Conservation (phyloP, 2,329 filamentous ascomycete species). For the Nakataea oryzae region DNA sequence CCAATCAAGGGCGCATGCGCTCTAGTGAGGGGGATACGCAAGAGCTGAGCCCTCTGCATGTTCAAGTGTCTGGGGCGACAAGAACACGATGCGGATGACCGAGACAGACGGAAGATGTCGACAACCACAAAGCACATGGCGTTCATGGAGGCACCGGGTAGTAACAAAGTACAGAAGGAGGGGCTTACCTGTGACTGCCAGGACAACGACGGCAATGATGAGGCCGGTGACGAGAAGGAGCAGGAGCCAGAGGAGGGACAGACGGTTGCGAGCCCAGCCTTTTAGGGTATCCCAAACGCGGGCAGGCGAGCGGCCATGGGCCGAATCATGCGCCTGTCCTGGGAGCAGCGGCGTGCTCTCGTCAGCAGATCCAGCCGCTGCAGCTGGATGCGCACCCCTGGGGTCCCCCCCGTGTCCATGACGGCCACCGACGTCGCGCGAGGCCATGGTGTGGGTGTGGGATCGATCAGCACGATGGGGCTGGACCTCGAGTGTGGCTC, state of each 20-base stretch:
- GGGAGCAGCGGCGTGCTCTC: not conserved
- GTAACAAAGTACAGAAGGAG: not conserved
- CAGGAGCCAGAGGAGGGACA: not conserved
- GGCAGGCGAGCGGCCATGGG: not conserved
- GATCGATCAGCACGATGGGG: not conserved
- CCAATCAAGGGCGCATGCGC: not conserved
- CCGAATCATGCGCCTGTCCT: not conserved
- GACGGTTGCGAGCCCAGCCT: not conserved
- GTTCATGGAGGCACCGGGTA: too few species aligned
- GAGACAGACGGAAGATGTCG: not conserved
- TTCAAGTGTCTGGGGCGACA: not conserved
- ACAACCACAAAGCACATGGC: not conserved
- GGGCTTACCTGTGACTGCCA: not conserved
- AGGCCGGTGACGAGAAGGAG: constrained; percentile 6
- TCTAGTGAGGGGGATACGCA: not conserved
- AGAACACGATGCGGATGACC: not conserved
- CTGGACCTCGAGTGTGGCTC: not conserved
- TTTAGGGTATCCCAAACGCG: constrained; percentile 1
- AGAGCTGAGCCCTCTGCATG: not conserved
- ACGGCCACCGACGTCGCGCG: not conserved
- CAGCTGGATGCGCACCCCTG: not conserved
- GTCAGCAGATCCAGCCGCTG: not conserved
- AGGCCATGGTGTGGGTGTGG: not conserved
- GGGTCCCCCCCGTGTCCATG: too few species aligned
- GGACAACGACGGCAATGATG: constrained; percentile 6